phyloP scores from a whole-genome alignment of 2,329 filamentous ascomycete species.

The Lasiodiplodia hormozganensis region DNA sequence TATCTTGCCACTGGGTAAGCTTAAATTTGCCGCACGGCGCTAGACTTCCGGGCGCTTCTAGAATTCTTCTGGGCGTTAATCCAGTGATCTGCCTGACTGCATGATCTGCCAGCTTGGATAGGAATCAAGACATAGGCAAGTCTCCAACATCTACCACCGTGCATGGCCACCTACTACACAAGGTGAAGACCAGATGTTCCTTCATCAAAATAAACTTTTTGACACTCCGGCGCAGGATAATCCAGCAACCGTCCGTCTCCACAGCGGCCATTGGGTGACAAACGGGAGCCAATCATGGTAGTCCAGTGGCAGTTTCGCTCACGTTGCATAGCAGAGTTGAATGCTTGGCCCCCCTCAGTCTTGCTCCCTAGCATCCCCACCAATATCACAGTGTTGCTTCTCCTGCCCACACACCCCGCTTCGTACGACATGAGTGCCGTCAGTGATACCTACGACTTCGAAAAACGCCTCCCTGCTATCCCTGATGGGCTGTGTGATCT shows the following conservation, averaged over 20 bases:
- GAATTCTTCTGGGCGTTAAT: neutral
- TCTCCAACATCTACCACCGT: too few species aligned
- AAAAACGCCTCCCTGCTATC: neutral
- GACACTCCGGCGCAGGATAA: neutral
- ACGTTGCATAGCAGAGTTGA: neutral
- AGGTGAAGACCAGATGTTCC: too few species aligned
- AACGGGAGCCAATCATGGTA: neutral
- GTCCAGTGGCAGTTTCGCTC: neutral
- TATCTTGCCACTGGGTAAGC: neutral
- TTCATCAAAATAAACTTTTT: too few species aligned
- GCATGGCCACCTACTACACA: too few species aligned
- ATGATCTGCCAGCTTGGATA: neutral
- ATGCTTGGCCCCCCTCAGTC: neutral
- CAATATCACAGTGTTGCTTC: neutral
- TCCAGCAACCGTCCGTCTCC: neutral
- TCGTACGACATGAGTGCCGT: neutral
- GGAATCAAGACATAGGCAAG: neutral
- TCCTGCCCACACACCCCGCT: neutral
- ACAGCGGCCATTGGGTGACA: neutral
- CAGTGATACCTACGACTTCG: neutral
- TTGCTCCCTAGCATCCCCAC: neutral
- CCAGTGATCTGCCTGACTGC: neutral
- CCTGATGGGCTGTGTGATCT: neutral
- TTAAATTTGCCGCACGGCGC: conserved; percentile 2
- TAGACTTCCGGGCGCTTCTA: neutral